Evolutionary conservation across 352 stramenopile species (phyloP), one percentile per base, ranked within the genome.

Genomic region (Salisapilia sapeloensis): DNA sequence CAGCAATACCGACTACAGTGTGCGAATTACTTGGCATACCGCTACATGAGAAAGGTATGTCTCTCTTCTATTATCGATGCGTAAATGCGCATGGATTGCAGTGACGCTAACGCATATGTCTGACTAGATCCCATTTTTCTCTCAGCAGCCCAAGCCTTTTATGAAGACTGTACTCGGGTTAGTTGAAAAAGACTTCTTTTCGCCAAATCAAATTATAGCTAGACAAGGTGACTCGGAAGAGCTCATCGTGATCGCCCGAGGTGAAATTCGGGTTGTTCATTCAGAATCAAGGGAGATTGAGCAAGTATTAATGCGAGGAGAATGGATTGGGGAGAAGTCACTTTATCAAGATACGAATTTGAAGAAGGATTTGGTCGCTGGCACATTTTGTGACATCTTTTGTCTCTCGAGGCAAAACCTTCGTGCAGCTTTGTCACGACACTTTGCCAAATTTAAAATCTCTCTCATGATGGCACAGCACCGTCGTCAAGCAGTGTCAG

Each of bases 341-440:
- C 46, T 76, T 24, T 72, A 67, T 33, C 48, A 66, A 35, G 48
- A 60, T 9, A 44, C 61, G 20, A 7, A 48, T 9, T 56, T 56
- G 20, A 36, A 34, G 7, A 46, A 54, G 29, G 37, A 24, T 5
- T 27, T 74, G 10, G 22, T 62, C 3, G 49, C 61, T 6, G 58
- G 45, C 13, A 62, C 44, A 18, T 76, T 60, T 33, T 70, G 55
- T 29, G 61, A 76, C 22, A 25, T 76, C 11, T 76, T 52, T 52
- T 58, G 44, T 28, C 46, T 74, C 1, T 40, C 50, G 2, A 39
- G 35, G 2, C 42, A 42, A 28, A 38, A 11, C 6, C 52, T 13
- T 42, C 53, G 10, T 74, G 69, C 23, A 59, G 66, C 23, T 1
- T 30, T 49, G 15, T 17, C 24, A n/a, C 23, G 17, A 6, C 42